Evolutionary conservation across 176 grass and related monocot genomes (phyloP).

Genomic region (Aegilops bicornis): DNA sequence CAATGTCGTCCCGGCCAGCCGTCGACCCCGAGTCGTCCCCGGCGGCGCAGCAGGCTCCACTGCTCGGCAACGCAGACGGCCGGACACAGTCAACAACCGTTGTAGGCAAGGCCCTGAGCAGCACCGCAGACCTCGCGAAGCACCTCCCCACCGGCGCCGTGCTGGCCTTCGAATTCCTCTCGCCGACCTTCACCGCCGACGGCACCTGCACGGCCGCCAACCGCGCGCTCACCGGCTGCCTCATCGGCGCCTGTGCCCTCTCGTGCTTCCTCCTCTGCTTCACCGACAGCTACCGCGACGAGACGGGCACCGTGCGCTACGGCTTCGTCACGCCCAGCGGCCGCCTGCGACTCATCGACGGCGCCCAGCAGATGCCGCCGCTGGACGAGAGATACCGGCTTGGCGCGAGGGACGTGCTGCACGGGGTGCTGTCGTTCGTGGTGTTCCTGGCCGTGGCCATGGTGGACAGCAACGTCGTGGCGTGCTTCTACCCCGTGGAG

Average conservation of each 20-base stretch:
- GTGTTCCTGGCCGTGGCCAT: conserved; percentile 61
- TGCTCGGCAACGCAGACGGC: conserved; percentile 9
- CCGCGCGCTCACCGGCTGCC: conserved; percentile 49
- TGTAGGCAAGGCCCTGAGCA: conserved; percentile 39
- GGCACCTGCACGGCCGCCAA: conserved; percentile 48
- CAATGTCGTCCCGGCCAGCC: conserved; percentile 5
- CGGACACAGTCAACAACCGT: neutral
- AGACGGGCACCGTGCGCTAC: conserved; percentile 42
- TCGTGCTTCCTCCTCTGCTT: conserved; percentile 64
- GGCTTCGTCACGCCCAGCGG: conserved; percentile 52
- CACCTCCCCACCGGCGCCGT: conserved; percentile 82
- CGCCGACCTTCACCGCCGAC: conserved; percentile 61
- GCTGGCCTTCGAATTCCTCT: conserved; percentile 79
- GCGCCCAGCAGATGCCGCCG: neutral
- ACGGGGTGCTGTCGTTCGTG: conserved; percentile 47
- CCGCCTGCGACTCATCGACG: conserved; percentile 33
- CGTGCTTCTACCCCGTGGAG: conserved; percentile 61
- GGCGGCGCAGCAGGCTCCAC: conserved; percentile 14
- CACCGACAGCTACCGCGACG: conserved; percentile 81
- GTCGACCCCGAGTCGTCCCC: conserved; percentile 27
- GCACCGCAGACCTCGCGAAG: conserved; percentile 76
- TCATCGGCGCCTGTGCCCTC: conserved; percentile 51
- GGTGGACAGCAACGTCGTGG: conserved; percentile 52
- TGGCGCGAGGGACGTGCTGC: conserved; percentile 31
- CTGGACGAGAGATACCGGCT: conserved; percentile 31